Evolutionary conservation across 805 yeast genomes (phyloP).

Genomic region (Spathaspora passalidarum): DNA sequence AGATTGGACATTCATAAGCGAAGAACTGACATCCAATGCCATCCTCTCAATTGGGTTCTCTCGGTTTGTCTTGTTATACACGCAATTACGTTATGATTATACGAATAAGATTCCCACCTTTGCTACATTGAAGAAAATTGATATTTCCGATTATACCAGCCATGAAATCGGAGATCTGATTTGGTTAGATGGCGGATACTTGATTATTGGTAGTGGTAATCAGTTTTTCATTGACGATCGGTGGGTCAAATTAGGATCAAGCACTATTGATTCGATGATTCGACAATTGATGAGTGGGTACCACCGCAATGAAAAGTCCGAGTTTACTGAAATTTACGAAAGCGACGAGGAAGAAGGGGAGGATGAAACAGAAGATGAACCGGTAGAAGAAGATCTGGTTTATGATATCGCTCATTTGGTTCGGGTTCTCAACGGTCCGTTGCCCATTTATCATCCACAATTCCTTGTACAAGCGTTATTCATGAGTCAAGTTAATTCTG

Average conservation of each 20-base stretch:
- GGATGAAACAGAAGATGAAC: background rate
- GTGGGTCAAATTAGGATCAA: constrained; percentile 32
- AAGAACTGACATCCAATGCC: constrained; percentile 36
- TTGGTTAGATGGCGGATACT: constrained; percentile 77
- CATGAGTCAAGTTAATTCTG: constrained; percentile 54
- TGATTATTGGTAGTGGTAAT: constrained; percentile 86
- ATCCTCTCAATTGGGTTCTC: constrained; percentile 79
- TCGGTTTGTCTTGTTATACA: constrained; percentile 59
- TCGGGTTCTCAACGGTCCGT: constrained; percentile 79
- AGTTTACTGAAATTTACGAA: constrained; percentile 1
- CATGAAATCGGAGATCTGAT: constrained; percentile 86
- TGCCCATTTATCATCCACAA: constrained; percentile 91
- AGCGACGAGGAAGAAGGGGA: constrained; percentile 3
- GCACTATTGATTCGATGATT: constrained; percentile 52
- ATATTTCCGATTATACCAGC: constrained; percentile 66
- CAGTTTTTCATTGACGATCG: constrained; percentile 84
- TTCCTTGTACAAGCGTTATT: constrained; percentile 72
- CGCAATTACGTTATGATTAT: constrained; percentile 85
- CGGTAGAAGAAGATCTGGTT: constrained; percentile 14
- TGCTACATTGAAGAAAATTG: constrained; percentile 70
- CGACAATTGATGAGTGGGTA: constrained; percentile 35
- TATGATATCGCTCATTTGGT: constrained; percentile 64
- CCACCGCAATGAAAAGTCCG: constrained; percentile 6
- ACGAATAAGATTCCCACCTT: constrained; percentile 78
- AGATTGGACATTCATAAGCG: constrained; percentile 76